These are phyloP conservation scores for Malassezia slooffiae DNA, from an alignment of 1,284 basidiomycete species.

Conservation along the genomic window DNA sequence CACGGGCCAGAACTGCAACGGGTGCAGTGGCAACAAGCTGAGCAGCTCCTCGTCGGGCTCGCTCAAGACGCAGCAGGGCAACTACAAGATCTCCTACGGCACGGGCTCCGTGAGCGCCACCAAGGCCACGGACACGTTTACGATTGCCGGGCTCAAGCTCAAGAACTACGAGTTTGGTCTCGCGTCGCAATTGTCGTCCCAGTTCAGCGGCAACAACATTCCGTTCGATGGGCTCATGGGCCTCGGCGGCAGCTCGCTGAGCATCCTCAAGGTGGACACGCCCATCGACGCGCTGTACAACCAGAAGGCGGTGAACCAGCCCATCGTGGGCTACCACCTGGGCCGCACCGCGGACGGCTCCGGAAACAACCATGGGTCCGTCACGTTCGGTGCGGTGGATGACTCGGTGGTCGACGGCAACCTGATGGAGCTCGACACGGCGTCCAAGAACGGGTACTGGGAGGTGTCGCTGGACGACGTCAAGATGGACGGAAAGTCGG, in stretches of 20 bases:
- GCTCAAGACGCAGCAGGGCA: slow-evolving; percentile 52
- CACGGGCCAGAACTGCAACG: slow-evolving; percentile 22
- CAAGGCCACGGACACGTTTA: slow-evolving; percentile 60
- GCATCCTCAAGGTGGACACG: slow-evolving; percentile 58
- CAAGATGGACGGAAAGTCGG: slow-evolving; percentile 54
- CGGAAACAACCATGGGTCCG: slow-evolving; percentile 63
- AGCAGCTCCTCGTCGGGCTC: slow-evolving; percentile 58
- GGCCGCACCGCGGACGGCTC: slow-evolving; percentile 54
- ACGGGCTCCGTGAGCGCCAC: slow-evolving; percentile 60
- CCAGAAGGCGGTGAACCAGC: slow-evolving; percentile 55
- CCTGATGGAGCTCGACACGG: slow-evolving; percentile 42
- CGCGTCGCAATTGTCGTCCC: slow-evolving; percentile 55
- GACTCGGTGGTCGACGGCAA: slow-evolving; percentile 50
- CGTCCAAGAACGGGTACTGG: slow-evolving; percentile 58
- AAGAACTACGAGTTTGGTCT: slow-evolving; percentile 62
- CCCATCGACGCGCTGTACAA: slow-evolving; percentile 63
- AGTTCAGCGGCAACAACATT: slow-evolving; percentile 51
- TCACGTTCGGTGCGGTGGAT: slow-evolving; percentile 68
- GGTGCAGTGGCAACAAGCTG: slow-evolving; percentile 55
- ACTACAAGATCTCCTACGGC: slow-evolving; percentile 65
- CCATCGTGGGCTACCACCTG: slow-evolving; percentile 71
- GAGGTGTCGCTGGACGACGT: slow-evolving; percentile 57
- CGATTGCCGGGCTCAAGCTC: slow-evolving; percentile 59
- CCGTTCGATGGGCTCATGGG: slow-evolving; percentile 77
- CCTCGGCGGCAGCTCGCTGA: slow-evolving; percentile 49